These are phyloP conservation scores for Trichopus zeylanicus DNA, from an alignment of 116 monocot genomes.

Conservation along the genomic window DNA sequence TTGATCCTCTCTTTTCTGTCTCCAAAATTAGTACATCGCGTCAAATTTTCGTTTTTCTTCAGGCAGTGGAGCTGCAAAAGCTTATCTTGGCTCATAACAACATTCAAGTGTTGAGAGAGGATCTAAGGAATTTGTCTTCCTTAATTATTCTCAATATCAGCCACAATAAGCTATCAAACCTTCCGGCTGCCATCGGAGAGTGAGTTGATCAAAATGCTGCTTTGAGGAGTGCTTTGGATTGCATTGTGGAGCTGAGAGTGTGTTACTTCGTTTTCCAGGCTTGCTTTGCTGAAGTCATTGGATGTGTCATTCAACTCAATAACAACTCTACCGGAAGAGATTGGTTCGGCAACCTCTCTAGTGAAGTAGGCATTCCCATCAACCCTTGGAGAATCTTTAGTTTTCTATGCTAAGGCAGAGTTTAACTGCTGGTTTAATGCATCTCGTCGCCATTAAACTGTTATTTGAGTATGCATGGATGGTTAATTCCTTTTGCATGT, in stretches of 20 bases:
- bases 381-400: background rate
- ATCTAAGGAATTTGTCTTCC: slow-evolving; percentile 56
- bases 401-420: background rate
- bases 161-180: slow-evolving; percentile 69
- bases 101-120: slow-evolving; percentile 64
- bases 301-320: slow-evolving; percentile 81
- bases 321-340: slow-evolving; percentile 60
- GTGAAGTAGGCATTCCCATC: slow-evolving; percentile 53
- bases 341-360: slow-evolving; percentile 60
- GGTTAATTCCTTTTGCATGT: too few species aligned
- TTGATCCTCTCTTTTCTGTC: background rate
- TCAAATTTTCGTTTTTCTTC: slow-evolving; percentile 6
- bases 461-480: too few species aligned
- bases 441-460: background rate
- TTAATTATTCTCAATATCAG: slow-evolving; percentile 77
- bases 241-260: background rate
- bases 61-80: slow-evolving; percentile 88
- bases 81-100: slow-evolving; percentile 94
- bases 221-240: background rate
- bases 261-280: slow-evolving; percentile 26
- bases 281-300: slow-evolving; percentile 68
- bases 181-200: slow-evolving; percentile 85
- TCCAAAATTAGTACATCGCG: background rate
- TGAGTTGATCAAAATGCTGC: slow-evolving; percentile 25
- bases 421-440: background rate